Conservation (phyloP, 768 basidiomycete species). For the Rhizopogon salebrosus region DNA sequence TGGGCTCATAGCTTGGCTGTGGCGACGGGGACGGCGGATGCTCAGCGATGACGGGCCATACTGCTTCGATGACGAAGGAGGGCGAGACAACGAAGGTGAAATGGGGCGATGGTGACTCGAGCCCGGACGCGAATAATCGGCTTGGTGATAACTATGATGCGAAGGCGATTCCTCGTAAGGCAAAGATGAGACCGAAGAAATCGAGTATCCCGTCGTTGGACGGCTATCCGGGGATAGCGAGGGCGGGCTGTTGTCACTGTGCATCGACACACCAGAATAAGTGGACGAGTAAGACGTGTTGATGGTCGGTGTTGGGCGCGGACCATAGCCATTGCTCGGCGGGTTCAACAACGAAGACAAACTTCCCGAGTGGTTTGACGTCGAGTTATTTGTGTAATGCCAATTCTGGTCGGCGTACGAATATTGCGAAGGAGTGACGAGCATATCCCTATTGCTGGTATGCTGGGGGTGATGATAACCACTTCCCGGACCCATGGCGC, state of each 20-base stretch:
- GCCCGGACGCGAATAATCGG: conserved; percentile 66
- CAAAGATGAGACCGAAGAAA: conserved; percentile 74
- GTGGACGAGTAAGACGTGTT: conserved; percentile 65
- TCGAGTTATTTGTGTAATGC: conserved; percentile 41
- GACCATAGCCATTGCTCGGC: conserved; percentile 35
- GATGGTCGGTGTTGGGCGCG: conserved; percentile 63
- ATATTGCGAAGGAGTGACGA: conserved; percentile 52
- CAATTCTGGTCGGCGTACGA: conserved; percentile 63
- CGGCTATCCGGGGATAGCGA: conserved; percentile 78
- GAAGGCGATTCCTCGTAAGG: conserved; percentile 57
- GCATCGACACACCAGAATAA: conserved; percentile 66
- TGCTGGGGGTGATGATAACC: conserved; percentile 23
- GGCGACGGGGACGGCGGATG: conserved; percentile 68
- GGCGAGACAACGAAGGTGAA: conserved; percentile 64
- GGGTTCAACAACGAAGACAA: conserved; percentile 79
- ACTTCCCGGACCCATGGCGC: conserved; percentile 31
- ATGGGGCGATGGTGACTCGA: conserved; percentile 65
- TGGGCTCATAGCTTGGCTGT: conserved; percentile 84
- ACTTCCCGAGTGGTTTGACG: conserved; percentile 65
- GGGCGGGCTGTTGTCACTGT: conserved; percentile 64
- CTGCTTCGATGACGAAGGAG: conserved; percentile 61
- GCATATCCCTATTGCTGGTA: conserved; percentile 28
- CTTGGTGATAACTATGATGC: conserved; percentile 33
- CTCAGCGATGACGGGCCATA: conserved; percentile 52
- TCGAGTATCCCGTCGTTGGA: conserved; percentile 82